Conservation (phyloP, 1,284 basidiomycete species). For the Sparassis latifolia region DNA sequence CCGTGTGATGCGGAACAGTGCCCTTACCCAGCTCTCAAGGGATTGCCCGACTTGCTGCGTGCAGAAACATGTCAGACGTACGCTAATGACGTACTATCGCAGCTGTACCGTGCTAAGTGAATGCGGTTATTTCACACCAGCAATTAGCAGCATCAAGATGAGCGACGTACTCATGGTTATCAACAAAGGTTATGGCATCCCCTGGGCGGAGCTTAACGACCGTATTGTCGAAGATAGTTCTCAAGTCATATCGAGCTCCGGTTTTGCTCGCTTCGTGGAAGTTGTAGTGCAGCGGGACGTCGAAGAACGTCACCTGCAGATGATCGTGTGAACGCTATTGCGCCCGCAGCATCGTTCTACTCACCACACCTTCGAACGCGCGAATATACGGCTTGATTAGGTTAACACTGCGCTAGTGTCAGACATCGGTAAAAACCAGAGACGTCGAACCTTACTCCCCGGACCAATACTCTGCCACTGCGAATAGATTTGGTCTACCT, state of each 20-base stretch:
- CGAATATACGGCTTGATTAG: conserved; percentile 50
- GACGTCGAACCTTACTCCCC: conserved; percentile 40
- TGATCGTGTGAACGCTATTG: not conserved
- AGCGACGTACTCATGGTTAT: conserved; percentile 70
- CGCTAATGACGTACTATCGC: not conserved
- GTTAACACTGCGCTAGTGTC: conserved; percentile 34
- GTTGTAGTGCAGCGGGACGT: conserved; percentile 72
- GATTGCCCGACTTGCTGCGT: conserved; percentile 64
- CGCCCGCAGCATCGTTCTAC: conserved; percentile 2
- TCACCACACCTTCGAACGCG: conserved; percentile 56
- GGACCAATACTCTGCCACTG: conserved; percentile 75
- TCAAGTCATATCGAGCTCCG: conserved; percentile 57
- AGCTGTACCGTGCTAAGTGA: conserved; percentile 42
- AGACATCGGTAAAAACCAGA: not conserved
- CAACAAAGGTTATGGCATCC: conserved; percentile 79
- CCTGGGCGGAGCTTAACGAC: conserved; percentile 51
- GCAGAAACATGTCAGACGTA: not conserved
- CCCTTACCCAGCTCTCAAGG: conserved; percentile 70
- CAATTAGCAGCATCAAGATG: conserved; percentile 2
- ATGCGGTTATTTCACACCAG: not conserved
- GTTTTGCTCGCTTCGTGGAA: conserved; percentile 58
- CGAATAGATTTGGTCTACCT: conserved; percentile 48
- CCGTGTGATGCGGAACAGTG: not conserved
- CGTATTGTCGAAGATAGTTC: conserved; percentile 53
- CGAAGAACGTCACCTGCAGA: conserved; percentile 66